These are phyloP conservation scores for Metschnikowia arizonensis DNA, from an alignment of 805 yeast genomes.

Conservation along the genomic window DNA sequence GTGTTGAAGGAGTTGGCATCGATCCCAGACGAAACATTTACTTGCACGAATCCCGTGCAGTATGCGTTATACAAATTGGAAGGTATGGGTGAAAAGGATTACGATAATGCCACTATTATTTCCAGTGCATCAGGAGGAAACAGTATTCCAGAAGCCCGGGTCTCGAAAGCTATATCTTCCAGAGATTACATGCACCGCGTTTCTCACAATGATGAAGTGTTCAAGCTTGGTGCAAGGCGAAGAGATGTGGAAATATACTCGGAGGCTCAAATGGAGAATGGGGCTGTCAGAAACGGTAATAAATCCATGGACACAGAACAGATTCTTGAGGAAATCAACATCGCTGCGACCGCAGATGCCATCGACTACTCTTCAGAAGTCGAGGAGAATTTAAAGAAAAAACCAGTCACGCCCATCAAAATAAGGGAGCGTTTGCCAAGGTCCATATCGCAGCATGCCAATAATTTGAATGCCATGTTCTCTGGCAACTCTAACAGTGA, in stretches of 20 bases:
- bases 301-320: slow-evolving; percentile 26
- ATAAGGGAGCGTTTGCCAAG: slow-evolving; percentile 11
- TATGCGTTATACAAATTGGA: slow-evolving; percentile 75
- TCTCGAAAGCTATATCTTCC: not conserved
- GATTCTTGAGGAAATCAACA: slow-evolving; percentile 36
- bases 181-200: not conserved
- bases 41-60: slow-evolving; percentile 63
- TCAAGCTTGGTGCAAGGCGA: slow-evolving; percentile 2
- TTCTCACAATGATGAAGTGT: slow-evolving; percentile 1
- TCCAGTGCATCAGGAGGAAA: slow-evolving; percentile 2
- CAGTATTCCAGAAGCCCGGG: not conserved
- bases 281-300: slow-evolving; percentile 10
- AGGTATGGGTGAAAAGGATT: slow-evolving; percentile 44
- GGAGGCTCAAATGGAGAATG: not conserved
- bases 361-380: slow-evolving; percentile 23
- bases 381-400: slow-evolving; percentile 20
- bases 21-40: slow-evolving; percentile 72
- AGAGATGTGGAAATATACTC: slow-evolving; percentile 1
- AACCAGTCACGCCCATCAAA: slow-evolving; percentile 32
- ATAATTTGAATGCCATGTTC: slow-evolving; percentile 12
- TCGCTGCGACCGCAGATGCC: slow-evolving; percentile 38
- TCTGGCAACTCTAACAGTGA: slow-evolving; percentile 11
- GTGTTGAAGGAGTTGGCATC: slow-evolving; percentile 63
- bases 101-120: not conserved
- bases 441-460: slow-evolving; percentile 12